These are phyloP conservation scores for Straminergon stramineum DNA, from an alignment of 225 moss, liverwort and hornwort genomes.

Conservation along the genomic window DNA sequence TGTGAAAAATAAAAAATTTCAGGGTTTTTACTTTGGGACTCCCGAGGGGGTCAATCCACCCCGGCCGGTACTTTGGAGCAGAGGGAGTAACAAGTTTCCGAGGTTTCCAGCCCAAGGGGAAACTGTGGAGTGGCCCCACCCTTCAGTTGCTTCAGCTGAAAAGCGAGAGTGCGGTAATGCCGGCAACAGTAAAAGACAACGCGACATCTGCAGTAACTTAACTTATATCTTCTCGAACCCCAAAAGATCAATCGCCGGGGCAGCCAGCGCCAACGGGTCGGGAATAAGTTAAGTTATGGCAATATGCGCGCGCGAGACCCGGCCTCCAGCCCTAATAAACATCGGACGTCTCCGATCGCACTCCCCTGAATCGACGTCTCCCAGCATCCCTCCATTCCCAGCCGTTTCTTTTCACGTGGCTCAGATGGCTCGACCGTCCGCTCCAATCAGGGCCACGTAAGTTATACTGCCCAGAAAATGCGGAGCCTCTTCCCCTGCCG, in stretches of 20 bases:
- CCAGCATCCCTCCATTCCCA: background rate
- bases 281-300: background rate
- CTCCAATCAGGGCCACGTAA: slow-evolving; percentile 3
- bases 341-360: background rate
- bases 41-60: too few relatives aligned
- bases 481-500: background rate
- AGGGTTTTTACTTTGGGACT: too few relatives aligned
- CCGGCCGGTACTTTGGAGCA: too few relatives aligned
- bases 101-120: background rate
- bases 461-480: accelerated
- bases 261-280: background rate
- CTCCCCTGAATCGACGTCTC: background rate
- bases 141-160: background rate
- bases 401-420: background rate
- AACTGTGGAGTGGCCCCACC: too few relatives aligned
- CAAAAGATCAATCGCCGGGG: background rate
- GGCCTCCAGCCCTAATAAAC: background rate
- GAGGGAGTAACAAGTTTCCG: background rate
- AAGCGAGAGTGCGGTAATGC: background rate
- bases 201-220: background rate
- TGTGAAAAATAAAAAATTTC: too few relatives aligned
- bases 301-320: background rate
- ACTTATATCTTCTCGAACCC: background rate
- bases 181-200: background rate
- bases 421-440: background rate